Percentiles rank a stretch among this genome's conserved stretches.
These are phyloP conservation scores for Suillus subaureus DNA, from an alignment of 768 basidiomycete genomes.

Conservation along the genomic window DNA sequence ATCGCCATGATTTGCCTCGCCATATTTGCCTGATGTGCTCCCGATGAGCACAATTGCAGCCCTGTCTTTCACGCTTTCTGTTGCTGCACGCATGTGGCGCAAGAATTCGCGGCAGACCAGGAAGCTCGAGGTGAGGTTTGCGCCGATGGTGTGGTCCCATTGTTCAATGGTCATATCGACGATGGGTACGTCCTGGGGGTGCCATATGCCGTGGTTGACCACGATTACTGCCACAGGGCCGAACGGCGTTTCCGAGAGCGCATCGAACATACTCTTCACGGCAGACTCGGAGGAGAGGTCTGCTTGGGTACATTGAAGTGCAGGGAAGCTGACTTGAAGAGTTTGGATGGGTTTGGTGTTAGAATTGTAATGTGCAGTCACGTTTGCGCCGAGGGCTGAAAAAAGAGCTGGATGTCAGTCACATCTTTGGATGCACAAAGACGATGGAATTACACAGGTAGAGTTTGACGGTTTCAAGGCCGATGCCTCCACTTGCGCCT, in stretches of 20 bases:
- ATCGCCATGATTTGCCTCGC: constrained; percentile 68
- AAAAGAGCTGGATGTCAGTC: constrained; percentile 2
- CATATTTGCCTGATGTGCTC: constrained; percentile 72
- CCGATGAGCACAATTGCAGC: constrained; percentile 69
- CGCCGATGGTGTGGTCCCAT: constrained; percentile 62
- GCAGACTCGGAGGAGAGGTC: constrained; percentile 59
- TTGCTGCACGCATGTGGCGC: constrained; percentile 41
- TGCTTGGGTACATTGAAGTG: constrained; percentile 46
- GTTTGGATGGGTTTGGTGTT: constrained; percentile 44
- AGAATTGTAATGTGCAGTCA: constrained; percentile 73
- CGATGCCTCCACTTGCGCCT: constrained; percentile 81
- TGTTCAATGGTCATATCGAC: constrained; percentile 60
- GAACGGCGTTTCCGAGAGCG: constrained; percentile 37
- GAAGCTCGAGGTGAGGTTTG: constrained; percentile 72
- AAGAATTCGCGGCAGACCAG: constrained; percentile 65
- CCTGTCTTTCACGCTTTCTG: constrained; percentile 47
- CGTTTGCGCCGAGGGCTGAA: constrained; percentile 68
- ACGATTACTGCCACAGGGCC: constrained; percentile 59
- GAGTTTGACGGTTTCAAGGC: constrained; percentile 58
- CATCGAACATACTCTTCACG: constrained; percentile 52
- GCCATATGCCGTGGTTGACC: constrained; percentile 64
- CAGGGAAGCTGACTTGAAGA: constrained; percentile 39
- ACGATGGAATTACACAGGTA: constrained; percentile 51
- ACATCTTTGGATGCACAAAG: neutral
- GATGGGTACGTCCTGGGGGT: constrained; percentile 48